A percentile compares a stretch with the other conserved stretches of the same genome.
Conservation (phyloP, 108 stramenopile genomes). For the Cyclotella baltica region DNA sequence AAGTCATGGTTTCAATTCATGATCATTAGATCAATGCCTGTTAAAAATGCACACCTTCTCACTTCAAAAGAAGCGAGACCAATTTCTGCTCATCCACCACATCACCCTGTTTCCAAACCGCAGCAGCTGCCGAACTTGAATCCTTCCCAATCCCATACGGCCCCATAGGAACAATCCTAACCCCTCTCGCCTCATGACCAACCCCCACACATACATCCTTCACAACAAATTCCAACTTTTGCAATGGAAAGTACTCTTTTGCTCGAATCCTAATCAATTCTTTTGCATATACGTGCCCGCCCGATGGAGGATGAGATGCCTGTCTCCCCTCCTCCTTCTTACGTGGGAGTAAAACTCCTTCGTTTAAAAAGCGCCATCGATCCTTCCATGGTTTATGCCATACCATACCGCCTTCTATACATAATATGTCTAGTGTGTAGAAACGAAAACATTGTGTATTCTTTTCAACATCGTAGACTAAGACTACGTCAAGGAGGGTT, state of each 20-base stretch:
- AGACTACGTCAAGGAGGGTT: slow-evolving; percentile 52
- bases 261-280: slow-evolving; percentile 54
- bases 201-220: slow-evolving; percentile 56
- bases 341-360: slow-evolving; percentile 50
- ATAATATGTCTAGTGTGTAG: slow-evolving; percentile 45
- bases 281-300: slow-evolving; percentile 31
- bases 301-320: not conserved
- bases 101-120: slow-evolving; percentile 6
- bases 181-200: slow-evolving; percentile 47
- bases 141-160: slow-evolving; percentile 27
- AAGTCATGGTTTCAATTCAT: not conserved
- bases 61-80: not conserved
- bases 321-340: slow-evolving; percentile 49
- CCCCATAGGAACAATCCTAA: slow-evolving; percentile 42
- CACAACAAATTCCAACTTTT: slow-evolving; percentile 53
- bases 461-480: slow-evolving; percentile 49
- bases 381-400: slow-evolving; percentile 52
- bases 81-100: not conserved
- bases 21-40: not conserved
- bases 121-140: not conserved
- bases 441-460: slow-evolving; percentile 33
- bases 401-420: slow-evolving; percentile 52
- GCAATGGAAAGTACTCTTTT: slow-evolving; percentile 55
- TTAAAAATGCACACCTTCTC: not conserved
- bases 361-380: slow-evolving; percentile 50